A percentile compares a stretch with the other conserved stretches of the same genome.
Evolutionary conservation across 2,329 filamentous ascomycete genomes (phyloP).

Genomic region (Monilinia aucupariae): DNA sequence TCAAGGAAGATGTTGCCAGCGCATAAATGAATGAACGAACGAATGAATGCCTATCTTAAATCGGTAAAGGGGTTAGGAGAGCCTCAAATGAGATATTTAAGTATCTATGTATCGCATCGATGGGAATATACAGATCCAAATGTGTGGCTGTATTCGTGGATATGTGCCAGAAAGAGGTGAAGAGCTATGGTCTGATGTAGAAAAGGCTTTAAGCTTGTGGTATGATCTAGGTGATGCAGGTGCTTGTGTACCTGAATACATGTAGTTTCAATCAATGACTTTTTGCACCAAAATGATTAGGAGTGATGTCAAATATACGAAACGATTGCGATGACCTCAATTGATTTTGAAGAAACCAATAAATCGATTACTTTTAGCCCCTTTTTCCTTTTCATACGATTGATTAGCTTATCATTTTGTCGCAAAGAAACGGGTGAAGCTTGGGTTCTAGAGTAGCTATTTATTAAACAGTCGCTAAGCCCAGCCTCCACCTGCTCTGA

Average conservation of each 20-base stretch:
- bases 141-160: constrained; percentile 4
- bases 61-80: background rate
- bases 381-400: background rate
- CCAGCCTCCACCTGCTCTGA: constrained; percentile 16
- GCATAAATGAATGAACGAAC: constrained; percentile 10
- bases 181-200: background rate
- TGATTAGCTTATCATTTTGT: constrained; percentile 11
- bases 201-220: constrained; percentile 8
- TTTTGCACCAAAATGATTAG: background rate
- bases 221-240: constrained; percentile 7
- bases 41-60: constrained; percentile 1
- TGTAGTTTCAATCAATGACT: constrained; percentile 10
- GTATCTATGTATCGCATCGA: constrained; percentile 1
- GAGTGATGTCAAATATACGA: background rate
- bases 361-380: background rate
- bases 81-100: background rate
- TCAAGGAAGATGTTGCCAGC: constrained; percentile 10
- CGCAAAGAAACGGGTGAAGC: constrained; percentile 9
- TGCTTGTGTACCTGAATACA: constrained; percentile 14
- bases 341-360: background rate
- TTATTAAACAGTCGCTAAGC: constrained; percentile 17
- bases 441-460: constrained; percentile 4
- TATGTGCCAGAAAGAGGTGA: background rate
- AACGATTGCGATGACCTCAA: background rate
- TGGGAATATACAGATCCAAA: background rate